These are phyloP conservation scores for Canna indica DNA, from an alignment of 176 grass and related monocot genomes.

Conservation along the genomic window DNA sequence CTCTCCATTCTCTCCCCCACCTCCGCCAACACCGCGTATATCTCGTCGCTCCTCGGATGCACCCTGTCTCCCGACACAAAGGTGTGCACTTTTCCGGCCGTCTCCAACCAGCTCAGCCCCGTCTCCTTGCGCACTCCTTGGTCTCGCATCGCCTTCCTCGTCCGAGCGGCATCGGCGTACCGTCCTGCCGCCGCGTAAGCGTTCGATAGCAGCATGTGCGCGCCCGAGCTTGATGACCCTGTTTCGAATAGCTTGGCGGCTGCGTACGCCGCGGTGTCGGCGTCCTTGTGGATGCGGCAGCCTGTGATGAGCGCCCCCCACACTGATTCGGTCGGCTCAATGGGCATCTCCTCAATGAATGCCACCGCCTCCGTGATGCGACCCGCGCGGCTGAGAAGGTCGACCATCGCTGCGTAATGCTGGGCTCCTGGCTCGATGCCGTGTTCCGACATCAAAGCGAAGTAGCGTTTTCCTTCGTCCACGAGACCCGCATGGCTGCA, in stretches of 20 bases:
- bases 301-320: conserved; percentile 83
- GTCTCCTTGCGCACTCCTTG: conserved; percentile 74
- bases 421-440: conserved; percentile 41
- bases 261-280: conserved; percentile 53
- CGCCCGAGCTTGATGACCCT: conserved; percentile 60
- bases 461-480: conserved; percentile 63
- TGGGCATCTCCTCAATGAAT: conserved; percentile 79
- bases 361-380: conserved; percentile 54
- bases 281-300: conserved; percentile 76
- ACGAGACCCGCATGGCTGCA: conserved; percentile 81
- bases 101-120: conserved; percentile 84
- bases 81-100: conserved; percentile 63
- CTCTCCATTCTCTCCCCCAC: conserved; percentile 71
- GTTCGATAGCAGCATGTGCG: conserved; percentile 70
- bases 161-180: conserved; percentile 63
- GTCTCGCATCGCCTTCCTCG: conserved; percentile 85
- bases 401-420: conserved; percentile 82
- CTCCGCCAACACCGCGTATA: conserved; percentile 56
- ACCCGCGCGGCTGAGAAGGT: conserved; percentile 72
- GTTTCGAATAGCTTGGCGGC: conserved; percentile 56
- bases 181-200: conserved; percentile 68
- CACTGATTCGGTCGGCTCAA: conserved; percentile 73
- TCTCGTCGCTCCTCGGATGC: conserved; percentile 56
- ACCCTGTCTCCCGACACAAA: conserved; percentile 67
- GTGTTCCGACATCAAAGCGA: conserved; percentile 46